These are phyloP conservation scores for Lippia alba DNA, from an alignment of 305 asterid genomes.

Conservation along the genomic window DNA sequence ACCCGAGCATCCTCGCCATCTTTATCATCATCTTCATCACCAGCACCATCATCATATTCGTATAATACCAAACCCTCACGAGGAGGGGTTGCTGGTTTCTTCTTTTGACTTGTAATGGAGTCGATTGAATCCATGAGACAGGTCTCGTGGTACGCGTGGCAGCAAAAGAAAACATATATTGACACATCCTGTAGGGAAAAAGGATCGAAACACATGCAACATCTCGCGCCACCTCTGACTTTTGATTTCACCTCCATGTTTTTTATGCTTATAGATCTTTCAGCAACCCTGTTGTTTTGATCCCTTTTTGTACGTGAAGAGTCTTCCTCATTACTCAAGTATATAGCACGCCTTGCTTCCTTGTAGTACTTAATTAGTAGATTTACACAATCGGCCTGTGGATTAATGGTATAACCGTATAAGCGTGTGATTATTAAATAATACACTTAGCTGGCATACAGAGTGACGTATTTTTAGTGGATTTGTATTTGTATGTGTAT, in stretches of 20 bases:
- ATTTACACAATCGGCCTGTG: constrained; percentile 94
- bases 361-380: constrained; percentile 83
- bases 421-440: not conserved
- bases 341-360: constrained; percentile 90
- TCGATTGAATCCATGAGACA: constrained; percentile 83
- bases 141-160: constrained; percentile 85
- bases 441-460: not conserved
- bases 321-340: constrained; percentile 77
- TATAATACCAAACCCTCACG: constrained; percentile 52
- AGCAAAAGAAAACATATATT: constrained; percentile 80
- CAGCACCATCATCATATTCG: constrained; percentile 56
- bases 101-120: constrained; percentile 57
- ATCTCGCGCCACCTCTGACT: constrained; percentile 78
- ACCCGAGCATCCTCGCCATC: constrained; percentile 58
- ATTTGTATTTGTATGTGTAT: not conserved
- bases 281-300: constrained; percentile 42
- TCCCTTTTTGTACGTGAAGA: constrained; percentile 59
- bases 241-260: constrained; percentile 77
- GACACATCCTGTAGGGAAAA: constrained; percentile 74
- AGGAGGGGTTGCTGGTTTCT: constrained; percentile 46
- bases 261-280: constrained; percentile 59
- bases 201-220: constrained; percentile 97
- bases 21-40: constrained; percentile 43
- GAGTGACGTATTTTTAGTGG: constrained; percentile 13
- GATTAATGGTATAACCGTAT: constrained; percentile 1